A percentile compares a stretch with the other conserved stretches of the same genome.
Evolutionary conservation across 176 grass and related monocot genomes (phyloP).

Genomic region (Musa beccarii): DNA sequence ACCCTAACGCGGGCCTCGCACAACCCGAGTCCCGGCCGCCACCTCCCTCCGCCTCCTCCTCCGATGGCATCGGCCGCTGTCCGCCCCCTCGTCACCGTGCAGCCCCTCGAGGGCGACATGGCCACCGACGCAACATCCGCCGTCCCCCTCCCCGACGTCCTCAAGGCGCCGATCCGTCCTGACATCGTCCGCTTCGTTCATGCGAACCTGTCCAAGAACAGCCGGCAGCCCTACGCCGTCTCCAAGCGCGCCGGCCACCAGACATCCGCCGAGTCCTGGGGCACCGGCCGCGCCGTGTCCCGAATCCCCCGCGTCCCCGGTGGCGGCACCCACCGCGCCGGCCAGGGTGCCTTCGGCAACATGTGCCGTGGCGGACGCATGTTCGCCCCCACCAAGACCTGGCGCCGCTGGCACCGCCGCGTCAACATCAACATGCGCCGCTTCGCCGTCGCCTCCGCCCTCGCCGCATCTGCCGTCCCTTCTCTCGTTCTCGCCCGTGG

Average conservation of each 20-base stretch:
- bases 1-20: constrained; percentile 13
- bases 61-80: constrained; percentile 30
- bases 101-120: constrained; percentile 63
- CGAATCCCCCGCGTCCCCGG: constrained; percentile 89
- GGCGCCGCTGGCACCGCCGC: constrained; percentile 79
- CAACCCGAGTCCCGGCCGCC: neutral
- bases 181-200: constrained; percentile 43
- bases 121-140: constrained; percentile 19
- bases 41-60: neutral
- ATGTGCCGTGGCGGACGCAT: constrained; percentile 86
- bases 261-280: constrained; percentile 94
- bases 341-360: constrained; percentile 90
- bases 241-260: constrained; percentile 86
- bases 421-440: constrained; percentile 53
- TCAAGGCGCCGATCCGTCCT: constrained; percentile 45
- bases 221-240: constrained; percentile 85
- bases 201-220: constrained; percentile 61
- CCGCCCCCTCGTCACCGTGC: constrained; percentile 56
- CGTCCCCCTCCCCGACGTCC: constrained; percentile 36
- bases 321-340: constrained; percentile 74
- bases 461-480: constrained; percentile 56
- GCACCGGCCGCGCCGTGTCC: constrained; percentile 74
- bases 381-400: constrained; percentile 84
- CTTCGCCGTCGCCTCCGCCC: constrained; percentile 40
- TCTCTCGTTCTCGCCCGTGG: constrained; percentile 65